phyloP scores from a whole-genome alignment of 140 eudicot species.

The Cichorium intybus region DNA sequence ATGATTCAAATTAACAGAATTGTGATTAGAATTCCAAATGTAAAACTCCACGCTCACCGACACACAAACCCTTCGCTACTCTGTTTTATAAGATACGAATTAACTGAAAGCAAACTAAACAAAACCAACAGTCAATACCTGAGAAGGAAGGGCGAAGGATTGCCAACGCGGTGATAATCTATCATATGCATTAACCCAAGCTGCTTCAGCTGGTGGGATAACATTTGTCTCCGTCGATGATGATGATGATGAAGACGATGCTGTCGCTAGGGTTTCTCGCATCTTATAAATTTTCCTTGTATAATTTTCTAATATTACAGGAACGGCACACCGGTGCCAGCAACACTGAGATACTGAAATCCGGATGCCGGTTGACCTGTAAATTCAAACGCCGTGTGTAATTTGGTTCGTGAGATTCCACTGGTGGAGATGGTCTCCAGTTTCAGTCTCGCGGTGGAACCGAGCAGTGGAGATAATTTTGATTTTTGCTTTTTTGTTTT shows the following conservation, averaged over 20 bases:
- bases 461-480: not conserved
- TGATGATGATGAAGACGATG: slow-evolving; percentile 41
- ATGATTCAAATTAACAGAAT: not conserved
- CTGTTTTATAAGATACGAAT: too few species aligned
- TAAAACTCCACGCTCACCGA: not conserved
- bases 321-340: not conserved
- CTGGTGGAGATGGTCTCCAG: not conserved
- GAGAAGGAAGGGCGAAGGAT: slow-evolving; percentile 38
- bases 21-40: not conserved
- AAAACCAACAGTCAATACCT: slow-evolving; percentile 27
- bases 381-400: not conserved
- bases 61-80: too few species aligned
- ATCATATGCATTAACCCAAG: slow-evolving; percentile 51
- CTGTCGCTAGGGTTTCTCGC: slow-evolving; percentile 55
- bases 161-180: slow-evolving; percentile 55
- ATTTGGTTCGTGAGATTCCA: not conserved
- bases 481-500: not conserved
- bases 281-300: slow-evolving; percentile 18
- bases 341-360: not conserved
- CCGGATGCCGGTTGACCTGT: not conserved
- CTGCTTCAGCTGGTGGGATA: slow-evolving; percentile 52
- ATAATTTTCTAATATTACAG: not conserved
- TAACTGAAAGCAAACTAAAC: not conserved
- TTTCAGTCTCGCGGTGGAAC: not conserved
- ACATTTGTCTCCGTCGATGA: slow-evolving; percentile 15